A percentile compares a stretch with the other conserved stretches of the same genome.
These are phyloP conservation scores for Limonium bicolor DNA, from an alignment of 148 eudicot species.

Conservation along the genomic window DNA sequence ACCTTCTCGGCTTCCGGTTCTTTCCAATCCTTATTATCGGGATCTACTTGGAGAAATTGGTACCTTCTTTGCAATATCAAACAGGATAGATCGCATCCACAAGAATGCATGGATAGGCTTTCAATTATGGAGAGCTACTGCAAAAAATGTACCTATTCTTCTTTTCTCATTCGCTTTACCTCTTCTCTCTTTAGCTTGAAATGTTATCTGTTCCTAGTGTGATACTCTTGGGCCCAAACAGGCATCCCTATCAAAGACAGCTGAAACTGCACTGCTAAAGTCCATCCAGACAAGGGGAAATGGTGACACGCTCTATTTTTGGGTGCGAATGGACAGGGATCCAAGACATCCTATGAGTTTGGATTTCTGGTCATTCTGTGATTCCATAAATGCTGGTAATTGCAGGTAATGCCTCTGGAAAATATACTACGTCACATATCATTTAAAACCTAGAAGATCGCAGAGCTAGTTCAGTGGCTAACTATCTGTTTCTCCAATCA, in stretches of 20 bases:
- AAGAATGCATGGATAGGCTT: constrained; percentile 97
- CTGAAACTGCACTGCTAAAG: constrained; percentile 55
- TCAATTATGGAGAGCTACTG: constrained; percentile 92
- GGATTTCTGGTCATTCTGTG: constrained; percentile 97
- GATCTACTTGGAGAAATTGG: constrained; percentile 72
- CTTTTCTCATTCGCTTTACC: background rate
- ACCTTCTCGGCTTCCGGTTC: constrained; percentile 74
- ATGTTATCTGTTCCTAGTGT: background rate
- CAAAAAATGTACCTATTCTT: constrained; percentile 45
- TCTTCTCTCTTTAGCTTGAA: background rate
- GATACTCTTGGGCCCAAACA: constrained; percentile 12
- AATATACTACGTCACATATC: too few species aligned
- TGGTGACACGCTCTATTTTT: constrained; percentile 77
- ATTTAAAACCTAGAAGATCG: too few species aligned
- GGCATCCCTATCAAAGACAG: constrained; percentile 49
- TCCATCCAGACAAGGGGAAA: constrained; percentile 45
- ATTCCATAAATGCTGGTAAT: constrained; percentile 89
- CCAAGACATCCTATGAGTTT: constrained; percentile 47
- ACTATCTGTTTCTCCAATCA: too few species aligned
- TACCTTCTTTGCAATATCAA: constrained; percentile 74
- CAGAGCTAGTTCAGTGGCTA: too few species aligned
- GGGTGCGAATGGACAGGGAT: constrained; percentile 77
- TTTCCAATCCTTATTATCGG: constrained; percentile 54
- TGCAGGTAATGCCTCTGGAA: constrained; percentile 49
- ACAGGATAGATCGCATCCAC: constrained; percentile 73